Conservation (phyloP, 2,329 filamentous ascomycete species). For the Clonostachys rhizophaga region DNA sequence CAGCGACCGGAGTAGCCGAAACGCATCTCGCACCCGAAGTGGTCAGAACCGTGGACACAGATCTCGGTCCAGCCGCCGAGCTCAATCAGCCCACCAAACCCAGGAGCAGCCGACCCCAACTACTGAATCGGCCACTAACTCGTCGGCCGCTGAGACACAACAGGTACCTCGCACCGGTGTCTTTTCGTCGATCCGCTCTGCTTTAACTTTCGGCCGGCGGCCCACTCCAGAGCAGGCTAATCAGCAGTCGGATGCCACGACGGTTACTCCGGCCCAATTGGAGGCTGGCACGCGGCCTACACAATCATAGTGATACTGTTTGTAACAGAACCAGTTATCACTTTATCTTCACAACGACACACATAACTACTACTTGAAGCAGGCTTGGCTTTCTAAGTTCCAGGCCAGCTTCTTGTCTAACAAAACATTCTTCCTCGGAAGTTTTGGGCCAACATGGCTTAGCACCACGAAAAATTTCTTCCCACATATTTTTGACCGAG, state of each 20-base stretch:
- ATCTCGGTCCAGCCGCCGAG: not conserved
- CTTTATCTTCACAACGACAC: too few species aligned
- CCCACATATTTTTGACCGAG: too few species aligned
- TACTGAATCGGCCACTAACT: too few species aligned
- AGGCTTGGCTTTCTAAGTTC: too few species aligned
- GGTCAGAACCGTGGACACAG: not conserved
- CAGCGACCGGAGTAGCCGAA: conserved; percentile 24
- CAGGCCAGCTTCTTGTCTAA: too few species aligned
- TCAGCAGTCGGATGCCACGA: conserved; percentile 6
- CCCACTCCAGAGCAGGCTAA: conserved; percentile 2
- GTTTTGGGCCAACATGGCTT: too few species aligned
- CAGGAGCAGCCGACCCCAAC: not conserved
- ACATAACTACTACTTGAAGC: too few species aligned
- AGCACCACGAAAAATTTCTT: too few species aligned
- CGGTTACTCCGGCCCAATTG: conserved; percentile 38
- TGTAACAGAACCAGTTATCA: too few species aligned
- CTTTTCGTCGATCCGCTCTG: conserved; percentile 22
- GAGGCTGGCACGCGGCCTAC: conserved; percentile 35
- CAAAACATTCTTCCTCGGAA: too few species aligned
- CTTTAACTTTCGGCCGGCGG: conserved; percentile 18
- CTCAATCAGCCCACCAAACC: not conserved
- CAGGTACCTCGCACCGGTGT: conserved; percentile 3
- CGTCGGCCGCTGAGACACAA: too few species aligned
- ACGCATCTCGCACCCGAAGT: not conserved
- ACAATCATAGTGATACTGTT: too few species aligned